Evolutionary conservation across 257 asterid species (phyloP), one percentile per base, ranked within the genome.

Genomic region (Ilex asprella): DNA sequence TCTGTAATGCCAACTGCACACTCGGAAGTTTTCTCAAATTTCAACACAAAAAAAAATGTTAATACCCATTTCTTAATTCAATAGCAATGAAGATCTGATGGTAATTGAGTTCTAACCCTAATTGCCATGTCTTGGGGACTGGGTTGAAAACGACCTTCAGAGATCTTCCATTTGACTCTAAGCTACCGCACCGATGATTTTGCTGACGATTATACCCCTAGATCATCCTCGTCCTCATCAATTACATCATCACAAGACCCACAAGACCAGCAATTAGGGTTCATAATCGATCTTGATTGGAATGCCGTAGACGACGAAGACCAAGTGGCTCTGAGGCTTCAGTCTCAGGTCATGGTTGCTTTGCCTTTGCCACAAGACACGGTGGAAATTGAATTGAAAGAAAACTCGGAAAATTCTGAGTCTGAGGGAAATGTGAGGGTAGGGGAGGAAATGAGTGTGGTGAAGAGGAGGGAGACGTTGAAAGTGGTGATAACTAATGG

Each of bases 301-400:
- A 87, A 81, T 59, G 86, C 89, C 10, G 93, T 82, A 10, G 97
- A 87, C 31, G 97, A 87, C 51, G 97, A 93, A 81, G 99, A 93
- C 81, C 97, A 93, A 57, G 81, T 82, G 61, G 95, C 94, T 54
- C 76, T 93, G 71, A 84, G 84, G 73, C 76, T 93, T 54, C 99
- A 89, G 76, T 93, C 99, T 27, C 95, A 87, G 88, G 99, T 89
- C 3, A 87, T 89, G 97, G 82, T 93, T 70, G 96, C 99, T 35
- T 71, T 93, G 87, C 99, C 97, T 49, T 79, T 87, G 30, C 95
- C 96, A 47, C 92, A 81, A 56, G 97, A 93, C 55, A 61, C 75
- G 2, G 97, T 93, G 56, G 95, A 87, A 60, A 58, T 93, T 39
- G 95, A 78, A 46, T 76, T 93, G 74, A 76, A 31, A 71, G 87